phyloP scores from a whole-genome alignment of 2,329 filamentous ascomycete genomes.

The Niveomyces coronatus region DNA sequence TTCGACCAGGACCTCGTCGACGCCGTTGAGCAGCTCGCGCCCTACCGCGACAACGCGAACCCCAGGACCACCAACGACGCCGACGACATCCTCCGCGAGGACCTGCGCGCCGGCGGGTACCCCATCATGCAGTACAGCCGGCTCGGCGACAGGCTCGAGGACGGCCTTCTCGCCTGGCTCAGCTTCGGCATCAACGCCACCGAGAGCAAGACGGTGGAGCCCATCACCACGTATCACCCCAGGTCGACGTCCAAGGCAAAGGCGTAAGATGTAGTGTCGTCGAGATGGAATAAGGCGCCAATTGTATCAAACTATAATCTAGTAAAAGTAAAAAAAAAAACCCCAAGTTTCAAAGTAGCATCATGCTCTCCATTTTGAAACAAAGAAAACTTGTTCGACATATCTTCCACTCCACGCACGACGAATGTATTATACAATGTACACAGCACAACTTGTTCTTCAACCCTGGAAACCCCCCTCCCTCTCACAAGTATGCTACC shows the following conservation, averaged over 20 bases:
- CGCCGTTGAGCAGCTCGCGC: slow-evolving; percentile 34
- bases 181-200: slow-evolving; percentile 35
- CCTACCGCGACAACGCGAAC: slow-evolving; percentile 35
- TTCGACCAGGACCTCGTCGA: slow-evolving; percentile 45
- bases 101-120: slow-evolving; percentile 40
- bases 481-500: background rate
- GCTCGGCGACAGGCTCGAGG: slow-evolving; percentile 39
- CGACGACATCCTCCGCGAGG: slow-evolving; percentile 37
- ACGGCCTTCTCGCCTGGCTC: slow-evolving; percentile 46
- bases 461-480: background rate
- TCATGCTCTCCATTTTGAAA: too few species aligned
- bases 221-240: slow-evolving; percentile 8
- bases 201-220: background rate
- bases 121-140: slow-evolving; percentile 48
- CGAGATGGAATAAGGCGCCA: background rate
- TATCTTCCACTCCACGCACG: too few species aligned
- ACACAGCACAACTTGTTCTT: slow-evolving; percentile 3
- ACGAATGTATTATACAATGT: slow-evolving; percentile 9
- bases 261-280: background rate
- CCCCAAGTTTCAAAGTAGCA: too few species aligned
- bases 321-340: too few species aligned
- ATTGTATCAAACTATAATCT: too few species aligned
- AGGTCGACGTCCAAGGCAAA: background rate
- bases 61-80: slow-evolving; percentile 36
- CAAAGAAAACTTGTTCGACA: too few species aligned